A percentile compares a stretch with the other conserved stretches of the same genome.
These are phyloP conservation scores for Xylaria sp. DNA, from an alignment of 2,329 filamentous ascomycete genomes.

Conservation along the genomic window DNA sequence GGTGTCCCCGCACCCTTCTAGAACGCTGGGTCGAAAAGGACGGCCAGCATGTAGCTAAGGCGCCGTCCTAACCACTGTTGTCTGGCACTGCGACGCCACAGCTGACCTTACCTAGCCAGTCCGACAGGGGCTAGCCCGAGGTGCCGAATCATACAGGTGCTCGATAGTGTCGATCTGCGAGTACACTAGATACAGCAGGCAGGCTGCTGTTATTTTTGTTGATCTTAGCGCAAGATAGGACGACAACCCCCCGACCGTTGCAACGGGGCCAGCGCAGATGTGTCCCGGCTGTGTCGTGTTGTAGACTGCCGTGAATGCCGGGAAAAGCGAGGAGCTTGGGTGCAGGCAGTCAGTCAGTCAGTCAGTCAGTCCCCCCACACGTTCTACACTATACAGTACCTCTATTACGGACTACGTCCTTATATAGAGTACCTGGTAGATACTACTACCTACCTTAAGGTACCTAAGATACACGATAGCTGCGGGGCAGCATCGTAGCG, in stretches of 20 bases:
- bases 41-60: background rate
- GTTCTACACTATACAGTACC: too few species aligned
- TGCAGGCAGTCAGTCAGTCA: too few species aligned
- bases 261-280: constrained; percentile 7
- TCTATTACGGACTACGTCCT: too few species aligned
- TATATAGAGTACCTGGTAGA: too few species aligned
- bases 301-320: constrained; percentile 16
- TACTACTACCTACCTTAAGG: too few species aligned
- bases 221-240: background rate
- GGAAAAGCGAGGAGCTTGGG: constrained; percentile 22
- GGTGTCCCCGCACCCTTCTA: constrained; percentile 28
- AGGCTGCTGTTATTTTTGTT: background rate
- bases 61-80: background rate
- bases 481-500: too few species aligned
- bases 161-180: background rate
- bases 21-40: constrained; percentile 20
- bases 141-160: background rate
- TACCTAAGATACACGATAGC: background rate
- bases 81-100: background rate
- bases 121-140: constrained; percentile 1
- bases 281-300: constrained; percentile 3
- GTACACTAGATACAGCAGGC: too few species aligned
- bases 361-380: constrained; percentile 14
- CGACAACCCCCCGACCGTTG: background rate
- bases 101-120: background rate